Evolutionary conservation across 1,284 basidiomycete genomes (phyloP).

Genomic region (Coniferiporia sulphurascens): DNA sequence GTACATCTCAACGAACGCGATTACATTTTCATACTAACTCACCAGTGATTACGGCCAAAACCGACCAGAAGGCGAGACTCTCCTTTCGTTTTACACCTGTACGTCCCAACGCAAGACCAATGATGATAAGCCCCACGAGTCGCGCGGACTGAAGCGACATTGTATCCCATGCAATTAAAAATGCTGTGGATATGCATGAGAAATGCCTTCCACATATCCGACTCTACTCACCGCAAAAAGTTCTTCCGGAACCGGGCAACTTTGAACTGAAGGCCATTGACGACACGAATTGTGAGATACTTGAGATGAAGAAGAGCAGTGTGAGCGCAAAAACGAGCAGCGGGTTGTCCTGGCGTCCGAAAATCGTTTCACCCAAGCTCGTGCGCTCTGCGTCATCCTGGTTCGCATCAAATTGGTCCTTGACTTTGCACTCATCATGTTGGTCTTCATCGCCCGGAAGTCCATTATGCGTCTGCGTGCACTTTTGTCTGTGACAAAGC

Average conservation of each 20-base stretch:
- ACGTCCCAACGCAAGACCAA: conserved; percentile 37
- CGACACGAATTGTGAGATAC: conserved; percentile 39
- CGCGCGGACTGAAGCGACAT: conserved; percentile 41
- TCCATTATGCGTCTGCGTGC: background rate
- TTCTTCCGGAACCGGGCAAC: conserved; percentile 22
- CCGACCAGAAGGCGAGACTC: conserved; percentile 30
- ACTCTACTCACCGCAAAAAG: conserved; percentile 34
- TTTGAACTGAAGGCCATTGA: conserved; percentile 32
- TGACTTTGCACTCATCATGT: conserved; percentile 11
- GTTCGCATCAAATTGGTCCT: background rate
- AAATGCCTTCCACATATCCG: background rate
- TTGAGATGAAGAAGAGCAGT: conserved; percentile 40
- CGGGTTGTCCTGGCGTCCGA: conserved; percentile 22
- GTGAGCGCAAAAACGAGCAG: conserved; percentile 38
- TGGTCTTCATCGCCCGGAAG: background rate
- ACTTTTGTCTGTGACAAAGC: conserved; percentile 13
- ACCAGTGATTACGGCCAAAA: conserved; percentile 39
- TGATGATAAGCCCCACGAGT: conserved; percentile 40
- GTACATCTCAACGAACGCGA: background rate
- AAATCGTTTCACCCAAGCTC: conserved; percentile 6
- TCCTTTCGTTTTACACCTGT: conserved; percentile 34
- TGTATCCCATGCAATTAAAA: conserved; percentile 44
- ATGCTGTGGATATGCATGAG: conserved; percentile 31
- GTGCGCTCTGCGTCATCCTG: background rate
- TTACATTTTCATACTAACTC: conserved; percentile 16